Conservation (phyloP, 148 eudicot genomes). For the Chenopodium formosanum region DNA sequence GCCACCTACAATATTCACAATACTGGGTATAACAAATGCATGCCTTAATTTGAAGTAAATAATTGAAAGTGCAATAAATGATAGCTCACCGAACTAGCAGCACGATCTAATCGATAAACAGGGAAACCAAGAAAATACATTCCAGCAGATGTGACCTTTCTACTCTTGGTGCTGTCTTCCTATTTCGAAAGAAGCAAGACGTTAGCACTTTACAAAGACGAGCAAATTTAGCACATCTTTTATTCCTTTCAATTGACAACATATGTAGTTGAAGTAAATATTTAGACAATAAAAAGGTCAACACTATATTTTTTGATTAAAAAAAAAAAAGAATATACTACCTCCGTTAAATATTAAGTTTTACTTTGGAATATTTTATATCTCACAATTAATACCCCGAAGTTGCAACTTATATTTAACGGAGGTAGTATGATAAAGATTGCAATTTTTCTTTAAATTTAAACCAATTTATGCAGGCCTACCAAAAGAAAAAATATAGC, state of each 20-base stretch:
- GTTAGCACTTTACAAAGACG: conserved; percentile 8
- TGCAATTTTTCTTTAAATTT: background rate
- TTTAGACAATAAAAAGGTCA: no score
- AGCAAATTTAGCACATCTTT: background rate
- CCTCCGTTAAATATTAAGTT: no score
- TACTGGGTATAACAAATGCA: background rate
- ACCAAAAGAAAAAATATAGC: background rate
- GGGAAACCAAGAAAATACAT: conserved; percentile 99
- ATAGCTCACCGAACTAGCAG: conserved; percentile 57
- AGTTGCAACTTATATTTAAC: no score
- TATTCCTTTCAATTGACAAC: background rate
- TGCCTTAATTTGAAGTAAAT: background rate
- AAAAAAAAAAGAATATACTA: no score
- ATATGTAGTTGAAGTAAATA: background rate
- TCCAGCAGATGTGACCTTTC: conserved; percentile 86
- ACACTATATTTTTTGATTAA: no score
- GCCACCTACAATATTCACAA: conserved; percentile 46
- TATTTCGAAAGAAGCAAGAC: conserved; percentile 26
- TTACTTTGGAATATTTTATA: no score
- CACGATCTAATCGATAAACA: conserved; percentile 67
- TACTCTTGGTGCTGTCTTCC: conserved; percentile 88
- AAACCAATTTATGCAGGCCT: conserved; percentile 2
- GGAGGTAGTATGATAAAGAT: background rate
- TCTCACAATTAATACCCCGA: no score
- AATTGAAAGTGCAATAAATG: background rate